phyloP scores from a whole-genome alignment of 1,284 basidiomycete species.

The Coriolopsis trogii region DNA sequence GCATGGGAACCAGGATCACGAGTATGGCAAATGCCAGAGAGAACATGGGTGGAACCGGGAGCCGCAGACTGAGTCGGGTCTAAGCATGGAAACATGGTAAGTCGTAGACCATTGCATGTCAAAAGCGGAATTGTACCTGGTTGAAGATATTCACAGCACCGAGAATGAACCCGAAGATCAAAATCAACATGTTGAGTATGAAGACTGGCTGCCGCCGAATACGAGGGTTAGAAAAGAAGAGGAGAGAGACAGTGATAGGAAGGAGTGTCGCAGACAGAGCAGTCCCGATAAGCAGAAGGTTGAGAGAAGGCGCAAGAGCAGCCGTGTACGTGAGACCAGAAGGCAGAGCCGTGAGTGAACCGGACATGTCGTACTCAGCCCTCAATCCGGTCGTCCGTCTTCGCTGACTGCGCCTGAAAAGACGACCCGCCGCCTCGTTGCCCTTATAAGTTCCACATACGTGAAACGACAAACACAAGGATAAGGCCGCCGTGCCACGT shows the following conservation, averaged over 20 bases:
- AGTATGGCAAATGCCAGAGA: neutral
- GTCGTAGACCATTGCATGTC: neutral
- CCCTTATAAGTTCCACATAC: too few relatives aligned
- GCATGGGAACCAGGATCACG: neutral
- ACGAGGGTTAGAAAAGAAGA: slow-evolving; percentile 29
- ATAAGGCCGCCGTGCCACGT: too few relatives aligned
- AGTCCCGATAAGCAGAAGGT: slow-evolving; percentile 25
- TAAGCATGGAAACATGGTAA: neutral
- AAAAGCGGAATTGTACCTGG: neutral
- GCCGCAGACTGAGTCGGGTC: neutral
- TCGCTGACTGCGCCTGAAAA: too few relatives aligned
- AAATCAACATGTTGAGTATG: slow-evolving; percentile 29
- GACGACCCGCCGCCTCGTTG: too few relatives aligned
- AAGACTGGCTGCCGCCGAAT: slow-evolving; percentile 32
- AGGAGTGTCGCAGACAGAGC: slow-evolving; percentile 23
- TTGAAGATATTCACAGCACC: slow-evolving; percentile 16
- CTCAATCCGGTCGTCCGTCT: too few relatives aligned
- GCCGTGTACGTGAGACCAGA: too few relatives aligned
- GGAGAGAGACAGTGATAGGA: slow-evolving; percentile 26
- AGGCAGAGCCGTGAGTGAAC: too few relatives aligned
- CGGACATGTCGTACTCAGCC: too few relatives aligned
- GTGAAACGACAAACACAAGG: too few relatives aligned
- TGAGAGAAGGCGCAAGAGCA: slow-evolving; percentile 26
- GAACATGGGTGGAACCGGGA: neutral
- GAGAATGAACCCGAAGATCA: slow-evolving; percentile 21